A percentile compares a stretch with the other conserved stretches of the same genome.
Conservation (phyloP, 306 rosid genomes). For the Dalbergia oliveri region DNA sequence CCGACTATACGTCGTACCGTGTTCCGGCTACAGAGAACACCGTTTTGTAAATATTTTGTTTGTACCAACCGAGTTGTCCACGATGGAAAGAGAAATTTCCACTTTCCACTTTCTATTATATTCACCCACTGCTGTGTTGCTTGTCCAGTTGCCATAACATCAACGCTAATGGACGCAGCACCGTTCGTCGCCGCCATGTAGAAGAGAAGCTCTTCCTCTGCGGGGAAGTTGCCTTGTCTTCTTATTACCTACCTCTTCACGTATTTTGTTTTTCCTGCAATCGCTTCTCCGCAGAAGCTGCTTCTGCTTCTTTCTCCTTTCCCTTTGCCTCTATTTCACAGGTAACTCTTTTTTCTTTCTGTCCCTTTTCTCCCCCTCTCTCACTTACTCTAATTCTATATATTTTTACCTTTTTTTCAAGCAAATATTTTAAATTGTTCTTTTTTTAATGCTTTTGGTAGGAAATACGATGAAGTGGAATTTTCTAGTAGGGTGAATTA, state of each 20-base stretch:
- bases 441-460: constrained; percentile 1
- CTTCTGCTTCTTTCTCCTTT: constrained; percentile 38
- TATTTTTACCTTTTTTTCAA: neutral
- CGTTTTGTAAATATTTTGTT: too few species aligned
- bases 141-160: neutral
- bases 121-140: constrained; percentile 22
- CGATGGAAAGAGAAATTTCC: neutral
- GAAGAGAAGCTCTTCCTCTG: constrained; percentile 17
- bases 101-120: neutral
- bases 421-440: neutral
- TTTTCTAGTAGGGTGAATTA: too few species aligned
- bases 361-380: neutral
- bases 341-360: constrained; percentile 41
- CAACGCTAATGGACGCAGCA: neutral
- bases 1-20: too few species aligned
- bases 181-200: constrained; percentile 26
- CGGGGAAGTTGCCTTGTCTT: constrained; percentile 4
- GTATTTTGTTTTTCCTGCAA: neutral
- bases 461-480: too few species aligned
- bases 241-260: constrained; percentile 4
- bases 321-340: constrained; percentile 30
- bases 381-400: neutral
- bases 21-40: too few species aligned
- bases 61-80: neutral
- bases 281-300: constrained; percentile 17